Conservation (phyloP, 257 asterid genomes). For the Solanum rostratum region DNA sequence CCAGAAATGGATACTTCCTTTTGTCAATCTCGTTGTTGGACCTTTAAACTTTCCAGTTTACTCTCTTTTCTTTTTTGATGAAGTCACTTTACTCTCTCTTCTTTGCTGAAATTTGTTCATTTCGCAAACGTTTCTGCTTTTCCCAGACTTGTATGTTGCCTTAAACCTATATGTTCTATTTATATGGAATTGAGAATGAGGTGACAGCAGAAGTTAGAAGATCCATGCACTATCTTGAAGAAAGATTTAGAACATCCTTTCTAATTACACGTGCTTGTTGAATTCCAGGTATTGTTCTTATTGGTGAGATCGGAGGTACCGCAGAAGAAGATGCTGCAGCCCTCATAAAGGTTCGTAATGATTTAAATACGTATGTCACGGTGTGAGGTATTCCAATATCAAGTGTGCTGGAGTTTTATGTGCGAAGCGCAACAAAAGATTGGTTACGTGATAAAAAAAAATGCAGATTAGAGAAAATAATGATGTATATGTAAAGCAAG, state of each 20-base stretch:
- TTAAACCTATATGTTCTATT: background rate
- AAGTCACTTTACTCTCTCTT: background rate
- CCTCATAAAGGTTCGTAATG: slow-evolving; percentile 59
- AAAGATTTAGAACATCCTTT: background rate
- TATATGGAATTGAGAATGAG: background rate
- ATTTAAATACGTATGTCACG: background rate
- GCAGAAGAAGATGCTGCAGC: slow-evolving; percentile 99
- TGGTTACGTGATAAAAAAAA: no score
- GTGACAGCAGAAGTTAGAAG: background rate
- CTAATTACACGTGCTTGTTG: background rate
- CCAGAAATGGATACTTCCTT: background rate
- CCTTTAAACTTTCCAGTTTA: background rate
- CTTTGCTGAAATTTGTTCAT: background rate
- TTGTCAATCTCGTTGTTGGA: background rate
- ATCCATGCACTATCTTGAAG: background rate
- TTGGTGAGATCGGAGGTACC: slow-evolving; percentile 99
- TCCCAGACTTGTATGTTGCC: background rate
- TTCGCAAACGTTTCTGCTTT: background rate
- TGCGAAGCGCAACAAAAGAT: no score
- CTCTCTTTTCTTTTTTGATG: background rate
- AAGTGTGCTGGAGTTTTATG: no score
- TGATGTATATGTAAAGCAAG: background rate
- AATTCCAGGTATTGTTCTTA: slow-evolving; percentile 71
- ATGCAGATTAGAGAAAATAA: background rate
- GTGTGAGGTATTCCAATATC: background rate